These are phyloP conservation scores for Aotearoamyces nothofagi DNA, from an alignment of 2,329 filamentous ascomycete genomes.

Conservation along the genomic window DNA sequence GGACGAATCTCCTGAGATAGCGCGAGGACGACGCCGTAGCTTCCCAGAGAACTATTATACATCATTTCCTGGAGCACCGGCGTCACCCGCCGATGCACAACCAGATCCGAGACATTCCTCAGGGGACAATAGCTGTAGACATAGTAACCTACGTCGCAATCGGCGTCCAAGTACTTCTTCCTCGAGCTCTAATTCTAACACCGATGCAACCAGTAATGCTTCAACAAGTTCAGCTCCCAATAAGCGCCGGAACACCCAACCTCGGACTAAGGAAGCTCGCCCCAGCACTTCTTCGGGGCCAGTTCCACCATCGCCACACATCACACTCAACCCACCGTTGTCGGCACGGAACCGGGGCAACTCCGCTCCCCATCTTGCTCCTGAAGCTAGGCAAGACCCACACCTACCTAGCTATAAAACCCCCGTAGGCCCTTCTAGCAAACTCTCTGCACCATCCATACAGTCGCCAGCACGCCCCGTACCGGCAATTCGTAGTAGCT, in stretches of 20 bases:
- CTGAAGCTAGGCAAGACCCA: constrained; percentile 9
- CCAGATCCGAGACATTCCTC: constrained; percentile 14
- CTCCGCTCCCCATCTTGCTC: constrained; percentile 10
- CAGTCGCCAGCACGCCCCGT: constrained; percentile 22
- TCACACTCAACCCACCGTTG: not conserved
- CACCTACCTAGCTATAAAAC: constrained; percentile 13
- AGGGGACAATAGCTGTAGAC: constrained; percentile 21
- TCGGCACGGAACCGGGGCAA: constrained; percentile 5
- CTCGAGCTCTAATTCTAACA: not conserved
- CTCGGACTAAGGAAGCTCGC: too few species aligned
- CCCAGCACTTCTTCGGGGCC: too few species aligned
- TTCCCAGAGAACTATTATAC: constrained; percentile 12
- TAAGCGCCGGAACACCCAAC: too few species aligned
- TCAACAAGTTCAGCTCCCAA: constrained; percentile 1
- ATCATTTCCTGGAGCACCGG: constrained; percentile 11
- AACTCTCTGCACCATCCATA: constrained; percentile 16
- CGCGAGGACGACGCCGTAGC: constrained; percentile 9
- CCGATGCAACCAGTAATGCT: constrained; percentile 1
- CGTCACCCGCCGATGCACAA: constrained; percentile 18
- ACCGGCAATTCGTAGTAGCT: constrained; percentile 12
- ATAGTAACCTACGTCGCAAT: constrained; percentile 32
- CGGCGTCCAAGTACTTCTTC: constrained; percentile 16
- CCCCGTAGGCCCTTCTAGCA: constrained; percentile 6
- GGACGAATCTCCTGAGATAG: constrained; percentile 17
- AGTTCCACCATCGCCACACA: too few species aligned